Evolutionary conservation across 371 early-diverging fungal species (phyloP).

Genomic region (Coemansia sp.): DNA sequence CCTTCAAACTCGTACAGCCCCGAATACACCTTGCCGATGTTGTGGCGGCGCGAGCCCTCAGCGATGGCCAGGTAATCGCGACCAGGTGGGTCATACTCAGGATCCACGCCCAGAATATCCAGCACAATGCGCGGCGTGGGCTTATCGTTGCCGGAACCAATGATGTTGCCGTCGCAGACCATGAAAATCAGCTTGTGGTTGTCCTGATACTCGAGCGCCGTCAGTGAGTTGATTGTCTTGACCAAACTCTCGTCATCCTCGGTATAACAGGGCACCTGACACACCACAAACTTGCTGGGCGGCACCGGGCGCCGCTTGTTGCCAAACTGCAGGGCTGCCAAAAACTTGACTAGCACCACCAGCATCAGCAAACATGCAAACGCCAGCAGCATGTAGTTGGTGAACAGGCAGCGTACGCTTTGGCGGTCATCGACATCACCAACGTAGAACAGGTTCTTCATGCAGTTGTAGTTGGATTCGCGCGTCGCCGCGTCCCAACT

Average conservation of each 20-base stretch:
- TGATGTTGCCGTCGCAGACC: slow-evolving; percentile 86
- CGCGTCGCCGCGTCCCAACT: slow-evolving; percentile 27
- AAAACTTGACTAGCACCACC: slow-evolving; percentile 84
- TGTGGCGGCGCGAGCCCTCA: slow-evolving; percentile 82
- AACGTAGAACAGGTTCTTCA: slow-evolving; percentile 76
- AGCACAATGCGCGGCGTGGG: slow-evolving; percentile 96
- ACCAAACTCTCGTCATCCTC: slow-evolving; percentile 85
- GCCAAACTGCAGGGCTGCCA: slow-evolving; percentile 84
- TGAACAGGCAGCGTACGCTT: slow-evolving; percentile 74
- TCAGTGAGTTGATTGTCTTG: slow-evolving; percentile 89
- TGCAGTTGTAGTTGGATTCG: slow-evolving; percentile 45
- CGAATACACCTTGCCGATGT: slow-evolving; percentile 90
- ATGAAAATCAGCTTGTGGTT: slow-evolving; percentile 87
- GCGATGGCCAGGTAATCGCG: slow-evolving; percentile 84
- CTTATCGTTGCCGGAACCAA: slow-evolving; percentile 92
- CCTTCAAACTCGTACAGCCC: slow-evolving; percentile 78
- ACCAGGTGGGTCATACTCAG: slow-evolving; percentile 77
- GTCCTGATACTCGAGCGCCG: slow-evolving; percentile 83
- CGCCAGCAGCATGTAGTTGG: slow-evolving; percentile 82
- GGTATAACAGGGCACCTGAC: slow-evolving; percentile 86
- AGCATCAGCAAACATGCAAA: slow-evolving; percentile 74
- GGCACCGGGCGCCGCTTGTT: slow-evolving; percentile 72
- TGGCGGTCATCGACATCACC: slow-evolving; percentile 84
- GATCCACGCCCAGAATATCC: slow-evolving; percentile 80
- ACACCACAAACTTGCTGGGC: slow-evolving; percentile 90